These are phyloP conservation scores for Hemileccinum impolitum DNA, from an alignment of 768 basidiomycete genomes.

Conservation along the genomic window DNA sequence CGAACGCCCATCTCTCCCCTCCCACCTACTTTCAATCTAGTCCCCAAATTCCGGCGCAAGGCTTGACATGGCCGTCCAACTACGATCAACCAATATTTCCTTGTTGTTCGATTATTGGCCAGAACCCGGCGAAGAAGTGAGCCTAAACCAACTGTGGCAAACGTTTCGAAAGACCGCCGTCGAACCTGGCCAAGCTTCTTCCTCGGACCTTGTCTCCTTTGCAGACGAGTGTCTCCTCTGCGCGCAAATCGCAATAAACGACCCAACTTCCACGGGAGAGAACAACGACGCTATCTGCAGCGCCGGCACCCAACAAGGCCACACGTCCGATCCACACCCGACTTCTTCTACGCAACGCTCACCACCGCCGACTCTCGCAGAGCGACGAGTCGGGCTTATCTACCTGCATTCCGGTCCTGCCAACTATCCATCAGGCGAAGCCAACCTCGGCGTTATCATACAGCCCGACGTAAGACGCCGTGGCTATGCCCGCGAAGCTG, in stretches of 20 bases:
- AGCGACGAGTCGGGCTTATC: constrained; percentile 18
- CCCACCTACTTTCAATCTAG: background rate
- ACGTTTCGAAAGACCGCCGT: constrained; percentile 21
- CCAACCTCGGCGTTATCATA: constrained; percentile 56
- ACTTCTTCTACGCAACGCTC: background rate
- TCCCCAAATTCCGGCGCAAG: background rate
- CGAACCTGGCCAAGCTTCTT: constrained; percentile 26
- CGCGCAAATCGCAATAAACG: constrained; percentile 16
- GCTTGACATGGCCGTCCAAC: constrained; percentile 3
- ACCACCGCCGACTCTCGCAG: background rate
- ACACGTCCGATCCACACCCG: background rate
- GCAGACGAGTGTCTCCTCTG: constrained; percentile 30
- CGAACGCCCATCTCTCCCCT: constrained; percentile 1
- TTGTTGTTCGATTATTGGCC: constrained; percentile 3
- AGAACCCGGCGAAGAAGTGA: too few species aligned
- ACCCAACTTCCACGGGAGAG: background rate
- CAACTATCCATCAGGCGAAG: constrained; percentile 36
- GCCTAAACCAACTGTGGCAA: constrained; percentile 18
- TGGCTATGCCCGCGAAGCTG: constrained; percentile 46
- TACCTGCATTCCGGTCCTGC: constrained; percentile 24
- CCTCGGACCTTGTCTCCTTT: constrained; percentile 21
- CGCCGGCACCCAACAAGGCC: background rate
- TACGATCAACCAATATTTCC: constrained; percentile 15
- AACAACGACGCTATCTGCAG: background rate
- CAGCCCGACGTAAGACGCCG: constrained; percentile 32